Conservation (phyloP, 805 yeast genomes). For the Candida hungchunana region DNA sequence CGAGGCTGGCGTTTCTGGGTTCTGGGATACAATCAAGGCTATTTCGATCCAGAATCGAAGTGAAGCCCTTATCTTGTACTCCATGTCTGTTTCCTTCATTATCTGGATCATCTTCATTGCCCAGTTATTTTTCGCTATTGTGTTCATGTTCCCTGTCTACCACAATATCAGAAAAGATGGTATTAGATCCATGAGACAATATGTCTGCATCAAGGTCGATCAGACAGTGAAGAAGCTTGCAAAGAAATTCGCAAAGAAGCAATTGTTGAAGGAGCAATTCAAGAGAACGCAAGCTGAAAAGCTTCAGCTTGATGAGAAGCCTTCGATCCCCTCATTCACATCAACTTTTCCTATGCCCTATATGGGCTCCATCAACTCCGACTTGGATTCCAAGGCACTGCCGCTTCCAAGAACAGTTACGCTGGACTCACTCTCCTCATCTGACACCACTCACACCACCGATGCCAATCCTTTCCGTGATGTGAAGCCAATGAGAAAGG, state of each 20-base stretch:
- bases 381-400: background rate
- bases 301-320: constrained; percentile 3
- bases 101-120: constrained; percentile 70
- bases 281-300: constrained; percentile 6
- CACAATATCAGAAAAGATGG: constrained; percentile 37
- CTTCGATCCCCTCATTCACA: constrained; percentile 8
- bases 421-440: constrained; percentile 8
- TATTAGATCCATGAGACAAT: constrained; percentile 48
- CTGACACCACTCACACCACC: background rate
- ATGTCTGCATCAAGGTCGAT: constrained; percentile 57
- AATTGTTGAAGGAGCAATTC: constrained; percentile 8
- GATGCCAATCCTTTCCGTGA: constrained; percentile 6
- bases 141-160: constrained; percentile 48
- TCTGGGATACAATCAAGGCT: constrained; percentile 40
- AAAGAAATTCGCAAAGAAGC: constrained; percentile 20
- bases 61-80: constrained; percentile 68
- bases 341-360: too few relatives aligned
- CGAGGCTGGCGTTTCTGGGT: constrained; percentile 27
- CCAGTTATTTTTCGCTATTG: constrained; percentile 49
- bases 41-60: constrained; percentile 59
- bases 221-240: constrained; percentile 52
- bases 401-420: constrained; percentile 8
- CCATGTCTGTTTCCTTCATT: constrained; percentile 70
- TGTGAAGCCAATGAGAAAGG: constrained; percentile 3
- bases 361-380: background rate